Evolutionary conservation across 148 eudicot species (phyloP), one percentile per base, ranked within the genome.

Genomic region (Rhododendron henanense): DNA sequence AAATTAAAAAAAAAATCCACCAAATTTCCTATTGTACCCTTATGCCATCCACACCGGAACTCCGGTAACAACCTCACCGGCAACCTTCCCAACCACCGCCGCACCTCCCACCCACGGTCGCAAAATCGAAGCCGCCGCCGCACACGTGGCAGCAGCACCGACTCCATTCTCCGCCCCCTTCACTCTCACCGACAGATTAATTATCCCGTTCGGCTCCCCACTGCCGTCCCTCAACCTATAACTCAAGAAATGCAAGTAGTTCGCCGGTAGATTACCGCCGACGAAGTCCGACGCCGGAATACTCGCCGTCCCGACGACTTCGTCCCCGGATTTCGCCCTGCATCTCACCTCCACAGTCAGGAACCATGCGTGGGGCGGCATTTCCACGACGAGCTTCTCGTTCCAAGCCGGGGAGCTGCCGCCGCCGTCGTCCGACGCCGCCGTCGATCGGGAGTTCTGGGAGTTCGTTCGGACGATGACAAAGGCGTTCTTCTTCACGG

Each of bases 151-250:
- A 19, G 18, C 50, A 16, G 8, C 28, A 10, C 6, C 21, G 61
- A 7, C 7, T 25, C 6, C 75, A 28, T 31, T 69, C 18, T 67
- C 74, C 74, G 35, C 10, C 67, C 67, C 88, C 51, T 78, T 89
- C 35, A 93, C 87, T 28, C 81, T 91, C 25, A 94, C 92, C 19
- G 94, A 90, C 74, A 95, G 90, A 77, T 94, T 92, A n/a, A 95
- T 85, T 13, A 95, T 93, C 69, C 98, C 98, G 57, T 91, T 94
- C 47, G 87, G 87, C 73, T 89, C 91, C 0, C 94, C 94, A 21
- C 82, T 8, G 0, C 10, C 18, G 82, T 92, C 92, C 79, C 92
- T 86, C 84, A 95, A 83, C 87, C 98, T 83, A 51, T 94, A 95
- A 81, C 96, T 92, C 92, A 95, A 89, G 51, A 92, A 90, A 85